Percentiles rank a stretch among this genome's conserved stretches.
Evolutionary conservation across 768 basidiomycete species (phyloP).

Genomic region (Calocera cornea): DNA sequence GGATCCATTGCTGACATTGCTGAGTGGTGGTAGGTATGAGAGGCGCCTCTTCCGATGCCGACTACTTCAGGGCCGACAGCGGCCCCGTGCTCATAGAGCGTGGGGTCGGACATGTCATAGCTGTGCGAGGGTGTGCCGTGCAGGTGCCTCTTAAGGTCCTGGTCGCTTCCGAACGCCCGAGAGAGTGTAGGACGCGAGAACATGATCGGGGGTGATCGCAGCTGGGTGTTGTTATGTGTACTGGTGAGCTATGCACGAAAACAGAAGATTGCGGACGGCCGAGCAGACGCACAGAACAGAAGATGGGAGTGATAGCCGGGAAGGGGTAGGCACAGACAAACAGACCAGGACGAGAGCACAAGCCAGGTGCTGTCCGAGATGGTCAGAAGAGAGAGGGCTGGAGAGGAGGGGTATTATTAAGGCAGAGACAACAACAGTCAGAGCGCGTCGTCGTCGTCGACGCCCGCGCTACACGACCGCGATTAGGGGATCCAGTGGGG

Average conservation of each 20-base stretch:
- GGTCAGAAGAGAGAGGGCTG: neutral
- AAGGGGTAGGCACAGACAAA: neutral
- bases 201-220: neutral
- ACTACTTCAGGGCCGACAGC: conserved; percentile 3
- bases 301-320: neutral
- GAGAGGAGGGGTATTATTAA: neutral
- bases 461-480: neutral
- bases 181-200: neutral
- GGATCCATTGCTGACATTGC: neutral
- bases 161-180: conserved; percentile 1
- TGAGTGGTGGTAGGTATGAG: neutral
- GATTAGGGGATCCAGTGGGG: neutral
- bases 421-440: neutral
- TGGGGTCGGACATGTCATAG: conserved; percentile 3
- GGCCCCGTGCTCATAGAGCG: neutral
- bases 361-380: conserved; percentile 3
- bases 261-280: neutral
- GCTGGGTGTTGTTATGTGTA: neutral
- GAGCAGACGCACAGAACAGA: neutral
- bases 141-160: conserved; percentile 4
- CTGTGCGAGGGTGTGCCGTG: neutral
- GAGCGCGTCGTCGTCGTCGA: neutral
- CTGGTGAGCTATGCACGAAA: neutral
- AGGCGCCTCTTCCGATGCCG: neutral
- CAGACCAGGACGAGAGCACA: neutral